phyloP scores from a whole-genome alignment of 768 basidiomycete genomes.

The Tubosaeta brunneosetosa region DNA sequence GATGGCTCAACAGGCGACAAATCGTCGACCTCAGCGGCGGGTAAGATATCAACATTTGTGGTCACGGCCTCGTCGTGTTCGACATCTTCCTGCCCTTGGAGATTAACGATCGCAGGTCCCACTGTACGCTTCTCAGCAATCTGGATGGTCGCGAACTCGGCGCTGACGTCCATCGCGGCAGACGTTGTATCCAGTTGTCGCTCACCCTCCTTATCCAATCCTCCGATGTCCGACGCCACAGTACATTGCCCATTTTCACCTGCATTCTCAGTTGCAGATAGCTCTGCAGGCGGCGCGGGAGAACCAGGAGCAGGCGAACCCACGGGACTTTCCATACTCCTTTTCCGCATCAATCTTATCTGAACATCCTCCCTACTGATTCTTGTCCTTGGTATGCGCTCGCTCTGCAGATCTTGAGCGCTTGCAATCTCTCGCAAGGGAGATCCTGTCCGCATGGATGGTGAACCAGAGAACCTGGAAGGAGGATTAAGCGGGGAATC shows the following conservation, averaged over 20 bases:
- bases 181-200: conserved; percentile 39
- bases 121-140: conserved; percentile 41
- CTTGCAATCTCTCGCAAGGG: conserved; percentile 24
- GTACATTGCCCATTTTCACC: background rate
- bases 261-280: background rate
- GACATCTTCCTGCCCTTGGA: background rate
- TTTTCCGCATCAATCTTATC: conserved; percentile 41
- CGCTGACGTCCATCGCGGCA: conserved; percentile 35
- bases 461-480: conserved; percentile 16
- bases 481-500: conserved; percentile 21
- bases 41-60: background rate
- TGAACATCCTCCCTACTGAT: conserved; percentile 55
- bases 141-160: conserved; percentile 48
- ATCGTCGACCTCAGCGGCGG: background rate
- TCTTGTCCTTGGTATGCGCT: conserved; percentile 33
- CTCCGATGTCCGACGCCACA: background rate
- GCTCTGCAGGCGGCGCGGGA: conserved; percentile 1
- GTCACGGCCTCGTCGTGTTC: background rate
- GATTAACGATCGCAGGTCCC: conserved; percentile 6
- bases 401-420: conserved; percentile 16
- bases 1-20: background rate
- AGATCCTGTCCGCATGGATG: conserved; percentile 22
- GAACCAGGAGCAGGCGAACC: conserved; percentile 16
- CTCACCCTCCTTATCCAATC: conserved; percentile 21
- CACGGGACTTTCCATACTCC: conserved; percentile 42